Evolutionary conservation across 345 rosid genomes (phyloP).

Genomic region (Draba incana): DNA sequence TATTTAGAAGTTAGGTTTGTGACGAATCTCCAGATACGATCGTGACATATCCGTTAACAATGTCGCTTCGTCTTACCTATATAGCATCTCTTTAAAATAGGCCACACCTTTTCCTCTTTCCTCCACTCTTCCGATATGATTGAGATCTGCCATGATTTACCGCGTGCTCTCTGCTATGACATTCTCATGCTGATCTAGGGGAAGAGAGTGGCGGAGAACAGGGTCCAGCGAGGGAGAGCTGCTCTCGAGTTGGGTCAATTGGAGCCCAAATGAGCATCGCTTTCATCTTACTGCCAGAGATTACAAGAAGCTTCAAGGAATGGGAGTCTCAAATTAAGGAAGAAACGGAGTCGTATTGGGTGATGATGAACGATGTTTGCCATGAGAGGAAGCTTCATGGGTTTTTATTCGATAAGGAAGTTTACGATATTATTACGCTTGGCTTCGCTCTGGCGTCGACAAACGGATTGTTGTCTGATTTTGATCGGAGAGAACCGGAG

Average conservation of each 20-base stretch:
- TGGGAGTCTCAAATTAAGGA: constrained; percentile 78
- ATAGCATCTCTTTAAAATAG: no score
- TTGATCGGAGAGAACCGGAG: constrained; percentile 62
- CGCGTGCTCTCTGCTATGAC: no score
- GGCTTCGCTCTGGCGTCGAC: constrained; percentile 47
- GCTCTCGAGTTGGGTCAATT: constrained; percentile 64
- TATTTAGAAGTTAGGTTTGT: no score
- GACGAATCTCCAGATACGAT: no score
- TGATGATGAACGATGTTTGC: constrained; percentile 86
- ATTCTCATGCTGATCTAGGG: constrained; percentile 94
- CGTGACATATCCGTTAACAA: no score
- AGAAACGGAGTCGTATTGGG: constrained; percentile 91
- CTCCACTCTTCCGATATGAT: no score
- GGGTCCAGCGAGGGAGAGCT: constrained; percentile 75
- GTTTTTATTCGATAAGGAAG: constrained; percentile 90
- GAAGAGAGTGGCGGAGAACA: constrained; percentile 88
- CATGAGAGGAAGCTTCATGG: constrained; percentile 90
- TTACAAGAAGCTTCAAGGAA: constrained; percentile 88
- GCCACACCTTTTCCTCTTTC: no score
- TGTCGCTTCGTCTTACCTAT: no score
- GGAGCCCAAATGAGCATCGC: constrained; percentile 96
- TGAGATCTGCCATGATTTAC: no score
- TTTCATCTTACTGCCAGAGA: constrained; percentile 98
- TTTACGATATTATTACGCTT: constrained; percentile 69
- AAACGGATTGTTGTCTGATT: constrained; percentile 72